Evolutionary conservation across 2,329 filamentous ascomycete genomes (phyloP), one percentile per base, ranked within the genome.

Genomic region (Neonectria coccinea): DNA sequence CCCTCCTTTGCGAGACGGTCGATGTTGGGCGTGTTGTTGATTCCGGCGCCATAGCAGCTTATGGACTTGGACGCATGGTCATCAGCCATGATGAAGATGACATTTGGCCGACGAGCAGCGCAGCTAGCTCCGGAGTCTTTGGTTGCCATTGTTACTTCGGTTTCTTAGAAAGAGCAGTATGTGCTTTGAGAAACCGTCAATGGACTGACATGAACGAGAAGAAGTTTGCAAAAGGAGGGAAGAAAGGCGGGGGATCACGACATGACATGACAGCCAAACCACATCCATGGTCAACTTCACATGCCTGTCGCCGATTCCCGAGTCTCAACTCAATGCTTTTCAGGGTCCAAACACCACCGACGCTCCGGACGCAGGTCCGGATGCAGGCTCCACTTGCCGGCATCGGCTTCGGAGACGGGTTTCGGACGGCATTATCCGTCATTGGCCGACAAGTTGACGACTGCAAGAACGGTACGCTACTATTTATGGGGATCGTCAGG

Each of bases 51-150:
- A 44, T 86, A 86, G 63, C 76, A 78, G 18, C 76, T 79, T 52
- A 85, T 85, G 16, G 83, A 76, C 67, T 86, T 85, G 47, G 81
- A 75, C 8, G 84, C 84, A 76, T 86, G 84, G 74, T 86, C 84
- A 73, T 86, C 84, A 0, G 83, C 84, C 82, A 86, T 84, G 72
- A 86, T 84, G 74, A 86, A 86, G 59, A 86, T 60, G 62, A 75
- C 67, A 50, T 75, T 75, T 1, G 72, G 74, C 4, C 66, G 55
- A 36, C 61, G 55, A 64, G 56, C 36, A 9, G 39, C 22, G 25
- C 31, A 14, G 33, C 14, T 29, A 9, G 25, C 53, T 18, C 9
- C 47, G 11, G 47, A 33, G 18, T 20, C 25, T 27, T 42, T 39
- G 52, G 51, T 33, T 25, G 60, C 44, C 66, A 68, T 68, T 59